These are phyloP conservation scores for Nicotiana tomentosiformis DNA, from an alignment of 257 asterid genomes.

Conservation along the genomic window DNA sequence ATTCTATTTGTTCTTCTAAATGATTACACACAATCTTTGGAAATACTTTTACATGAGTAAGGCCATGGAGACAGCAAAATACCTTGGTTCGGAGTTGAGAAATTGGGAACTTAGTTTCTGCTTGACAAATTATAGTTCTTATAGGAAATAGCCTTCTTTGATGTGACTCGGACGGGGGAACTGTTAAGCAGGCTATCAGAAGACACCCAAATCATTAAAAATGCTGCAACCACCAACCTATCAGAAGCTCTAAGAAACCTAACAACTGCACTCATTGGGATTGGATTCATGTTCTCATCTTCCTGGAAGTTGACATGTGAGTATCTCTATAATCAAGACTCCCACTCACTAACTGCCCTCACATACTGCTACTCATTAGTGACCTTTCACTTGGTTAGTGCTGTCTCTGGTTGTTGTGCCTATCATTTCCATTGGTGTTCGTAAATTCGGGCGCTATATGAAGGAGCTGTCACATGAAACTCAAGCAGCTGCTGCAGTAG, in stretches of 20 bases:
- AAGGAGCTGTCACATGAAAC: slow-evolving; percentile 76
- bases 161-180: slow-evolving; percentile 87
- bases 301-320: slow-evolving; percentile 71
- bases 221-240: slow-evolving; percentile 81
- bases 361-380: background rate
- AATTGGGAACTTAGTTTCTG: background rate
- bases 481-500: slow-evolving; percentile 88
- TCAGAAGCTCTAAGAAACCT: slow-evolving; percentile 80
- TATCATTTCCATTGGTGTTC: slow-evolving; percentile 54
- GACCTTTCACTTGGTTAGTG: slow-evolving; percentile 28
- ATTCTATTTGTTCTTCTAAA: background rate
- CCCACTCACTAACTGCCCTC: background rate
- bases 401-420: slow-evolving; percentile 81
- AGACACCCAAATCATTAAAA: slow-evolving; percentile 82
- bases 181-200: slow-evolving; percentile 83
- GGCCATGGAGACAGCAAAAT: background rate
- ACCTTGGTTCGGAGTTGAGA: background rate
- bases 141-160: slow-evolving; percentile 81
- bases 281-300: slow-evolving; percentile 75
- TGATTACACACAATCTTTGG: background rate
- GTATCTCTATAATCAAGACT: background rate
- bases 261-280: slow-evolving; percentile 70
- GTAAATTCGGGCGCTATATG: slow-evolving; percentile 60
- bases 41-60: background rate
- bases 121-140: background rate